Conservation (phyloP, 2,329 filamentous ascomycete species). For the Beauveria bassiana region DNA sequence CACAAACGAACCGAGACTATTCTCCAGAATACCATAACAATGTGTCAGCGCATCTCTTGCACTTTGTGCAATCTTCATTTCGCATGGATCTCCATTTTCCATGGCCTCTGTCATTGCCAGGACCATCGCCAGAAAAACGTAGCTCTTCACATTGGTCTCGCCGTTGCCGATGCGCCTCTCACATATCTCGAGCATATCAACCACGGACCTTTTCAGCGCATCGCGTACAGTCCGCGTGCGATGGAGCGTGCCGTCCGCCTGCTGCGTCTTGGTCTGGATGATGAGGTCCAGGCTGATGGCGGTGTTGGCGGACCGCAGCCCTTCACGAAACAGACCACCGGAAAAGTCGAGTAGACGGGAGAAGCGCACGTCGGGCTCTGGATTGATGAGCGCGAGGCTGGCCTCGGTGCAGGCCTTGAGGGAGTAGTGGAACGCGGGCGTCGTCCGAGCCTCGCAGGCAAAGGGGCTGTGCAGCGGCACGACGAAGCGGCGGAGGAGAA, state of each 20-base stretch:
- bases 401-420: conserved; percentile 39
- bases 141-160: conserved; percentile 37
- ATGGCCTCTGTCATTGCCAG: conserved; percentile 31
- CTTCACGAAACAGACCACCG: conserved; percentile 35
- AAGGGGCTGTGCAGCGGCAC: conserved; percentile 46
- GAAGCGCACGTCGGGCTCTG: conserved; percentile 29
- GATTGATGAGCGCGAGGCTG: conserved; percentile 28
- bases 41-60: conserved; percentile 27
- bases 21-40: conserved; percentile 23
- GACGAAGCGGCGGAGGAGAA: conserved; percentile 45
- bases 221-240: conserved; percentile 19
- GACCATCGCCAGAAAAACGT: conserved; percentile 32
- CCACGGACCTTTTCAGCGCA: conserved; percentile 24
- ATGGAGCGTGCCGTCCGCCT: conserved; percentile 22
- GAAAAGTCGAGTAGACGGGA: conserved; percentile 27
- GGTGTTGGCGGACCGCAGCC: conserved; percentile 25
- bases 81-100: conserved; percentile 16
- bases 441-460: conserved; percentile 30
- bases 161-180: conserved; percentile 25
- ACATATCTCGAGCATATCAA: conserved; percentile 20
- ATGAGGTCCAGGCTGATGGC: conserved; percentile 31
- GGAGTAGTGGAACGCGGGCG: conserved; percentile 43
- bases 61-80: conserved; percentile 22
- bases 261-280: conserved; percentile 19
- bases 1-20: not conserved